Evolutionary conservation across 805 yeast species (phyloP), one percentile per base, ranked within the genome.

Genomic region (Hanseniaspora jakobsenii): DNA sequence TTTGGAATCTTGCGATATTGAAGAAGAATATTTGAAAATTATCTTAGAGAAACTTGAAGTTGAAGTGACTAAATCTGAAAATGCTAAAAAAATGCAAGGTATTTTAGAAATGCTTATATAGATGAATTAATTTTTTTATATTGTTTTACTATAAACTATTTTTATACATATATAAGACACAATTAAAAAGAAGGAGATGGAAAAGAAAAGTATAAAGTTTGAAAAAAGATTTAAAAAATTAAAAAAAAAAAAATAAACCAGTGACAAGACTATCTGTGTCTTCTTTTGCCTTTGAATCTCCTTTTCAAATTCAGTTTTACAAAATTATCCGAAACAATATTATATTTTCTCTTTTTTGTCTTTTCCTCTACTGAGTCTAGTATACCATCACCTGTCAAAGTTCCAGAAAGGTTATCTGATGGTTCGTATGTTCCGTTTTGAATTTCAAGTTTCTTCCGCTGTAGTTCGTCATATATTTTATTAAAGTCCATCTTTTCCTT

Each of bases 1-100:
- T 30, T 65, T 84, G 35, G 66, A 86, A 57, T 66, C 85, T 71
- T 87, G 89, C 61, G 80, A 82, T 13, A 79, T 82, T 2, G 65
- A 91, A 50, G 86, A 81, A 52, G 91, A 81, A 53, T 67, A 84
- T 42, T 63, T 86, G 37, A 63, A 67, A 39, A 71, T 73, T 47
- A 65, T 91, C 50, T 68, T 70, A 52, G 72, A 71, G 56, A 75
- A 74, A 54, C 69, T 89, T 22, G 72, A 71, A 47, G 58, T 64
- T 27, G 96, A 89, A 62, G 74, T 86, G 19, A 72, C 70, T 47
- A 78, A 81, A 56, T 82, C 95, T 35, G 75, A 75, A 57, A 95
- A 87, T 58, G 94, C 96, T 6, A 81, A 80, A 59, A 79, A 77
- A 58, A 76, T 91, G 35, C 85, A 81, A 55, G 98, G 98, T 44